Base-by-base conservation (phyloP, 176 grass and related monocot species). In the Dactylis glomerata region DNA sequence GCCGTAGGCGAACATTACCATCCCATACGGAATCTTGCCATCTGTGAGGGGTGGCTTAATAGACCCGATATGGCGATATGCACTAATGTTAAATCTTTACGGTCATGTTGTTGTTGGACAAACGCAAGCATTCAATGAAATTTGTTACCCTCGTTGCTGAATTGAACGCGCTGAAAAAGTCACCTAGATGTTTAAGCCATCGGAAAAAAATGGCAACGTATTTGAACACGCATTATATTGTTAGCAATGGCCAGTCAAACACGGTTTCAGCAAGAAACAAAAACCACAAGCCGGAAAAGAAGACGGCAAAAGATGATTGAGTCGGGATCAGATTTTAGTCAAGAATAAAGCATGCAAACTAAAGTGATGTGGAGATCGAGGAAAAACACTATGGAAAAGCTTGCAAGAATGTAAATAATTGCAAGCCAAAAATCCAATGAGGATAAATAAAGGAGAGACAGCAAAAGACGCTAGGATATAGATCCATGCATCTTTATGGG, bases 331-430 rank as follows among this genome's bases (percentile, higher is more conserved):
- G 58, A 84, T 86, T 89, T 93, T 90, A 86, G 73, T 65, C 86
- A 55, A 85, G 91, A 94, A 97, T 94, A 94, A 97, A 97, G 87
- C 85, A 71, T 82, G 65, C 70, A 45, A 38, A 97, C 94, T 94
- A 97, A 94, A 94, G 90, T 74, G 89, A 76, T 87, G 86, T 63
- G 55, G 92, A 82, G 74, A 90, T 92, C 66, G 67, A 80, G 67
- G 7, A 58, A 54, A 76, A 68, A 81, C 28, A 38, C 57, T 61
- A 81, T n/a, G 33, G 5, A 89, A 74, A 74, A 80, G 69, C 24
- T 58, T 32, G 47, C 52, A 85, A 67, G 62, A 58, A 56, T 17
- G 37, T 47, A 81, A 57, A 75, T 89, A 80, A 89, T 89, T 81
- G 77, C 31, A 76, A 76, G 16, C 27, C 57, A 69, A 49, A 77